Percentiles rank a stretch among this genome's conserved stretches.
These are phyloP conservation scores for Avena sativa DNA, from an alignment of 176 grass and related monocot genomes.

Conservation along the genomic window DNA sequence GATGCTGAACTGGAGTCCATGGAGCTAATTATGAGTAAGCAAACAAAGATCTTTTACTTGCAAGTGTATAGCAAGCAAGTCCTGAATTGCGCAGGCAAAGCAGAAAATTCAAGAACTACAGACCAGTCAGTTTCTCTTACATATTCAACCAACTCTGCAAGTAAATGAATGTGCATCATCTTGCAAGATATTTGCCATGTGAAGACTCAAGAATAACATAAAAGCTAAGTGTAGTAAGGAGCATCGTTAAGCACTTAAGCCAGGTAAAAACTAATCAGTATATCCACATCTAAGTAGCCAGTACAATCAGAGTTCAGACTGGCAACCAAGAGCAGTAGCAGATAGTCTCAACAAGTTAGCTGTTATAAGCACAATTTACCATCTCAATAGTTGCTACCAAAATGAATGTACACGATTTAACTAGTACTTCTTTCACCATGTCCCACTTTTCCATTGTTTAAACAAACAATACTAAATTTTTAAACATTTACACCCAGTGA, in stretches of 20 bases:
- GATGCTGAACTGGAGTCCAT: background rate
- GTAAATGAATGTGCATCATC: background rate
- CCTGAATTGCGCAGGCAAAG: background rate
- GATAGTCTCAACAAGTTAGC: background rate
- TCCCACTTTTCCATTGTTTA: background rate
- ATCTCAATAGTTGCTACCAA: background rate
- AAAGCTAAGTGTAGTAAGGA: background rate
- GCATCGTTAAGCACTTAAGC: background rate
- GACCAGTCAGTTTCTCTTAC: background rate
- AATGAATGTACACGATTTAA: background rate
- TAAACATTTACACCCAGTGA: background rate
- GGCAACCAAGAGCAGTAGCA: background rate
- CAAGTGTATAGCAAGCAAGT: background rate
- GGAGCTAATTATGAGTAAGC: too few species aligned
- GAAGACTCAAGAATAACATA: background rate
- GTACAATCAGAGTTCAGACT: background rate
- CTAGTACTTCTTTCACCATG: background rate
- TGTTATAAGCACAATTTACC: background rate
- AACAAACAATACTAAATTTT: background rate
- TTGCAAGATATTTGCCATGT: background rate
- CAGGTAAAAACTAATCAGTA: background rate
- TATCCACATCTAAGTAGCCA: background rate
- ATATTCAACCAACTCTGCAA: background rate
- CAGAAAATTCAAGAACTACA: background rate
- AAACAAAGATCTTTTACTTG: background rate